phyloP scores from a whole-genome alignment of 2,329 filamentous ascomycete genomes.

The Beauveria bassiana region DNA sequence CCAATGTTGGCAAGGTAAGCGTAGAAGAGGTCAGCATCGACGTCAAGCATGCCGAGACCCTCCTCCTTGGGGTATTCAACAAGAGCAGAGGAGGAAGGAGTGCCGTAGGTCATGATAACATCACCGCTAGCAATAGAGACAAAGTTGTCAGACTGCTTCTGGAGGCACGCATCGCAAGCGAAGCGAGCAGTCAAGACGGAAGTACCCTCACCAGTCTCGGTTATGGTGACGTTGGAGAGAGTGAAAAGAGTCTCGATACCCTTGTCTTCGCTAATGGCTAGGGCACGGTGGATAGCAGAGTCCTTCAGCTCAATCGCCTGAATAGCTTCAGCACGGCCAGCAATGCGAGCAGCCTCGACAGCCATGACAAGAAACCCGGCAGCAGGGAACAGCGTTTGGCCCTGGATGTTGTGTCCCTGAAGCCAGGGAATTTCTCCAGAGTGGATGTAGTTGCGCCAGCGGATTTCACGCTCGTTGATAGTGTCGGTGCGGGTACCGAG shows the following conservation, averaged over 20 bases:
- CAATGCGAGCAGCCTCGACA: conserved; percentile 29
- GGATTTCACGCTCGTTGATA: conserved; percentile 22
- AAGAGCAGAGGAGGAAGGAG: conserved; percentile 11
- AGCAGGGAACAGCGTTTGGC: conserved; percentile 36
- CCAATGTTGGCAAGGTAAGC: conserved; percentile 15
- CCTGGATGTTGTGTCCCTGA: conserved; percentile 48
- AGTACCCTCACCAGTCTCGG: conserved; percentile 1
- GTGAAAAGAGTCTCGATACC: conserved; percentile 14
- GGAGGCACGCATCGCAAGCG: conserved; percentile 4
- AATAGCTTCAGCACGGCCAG: conserved; percentile 7
- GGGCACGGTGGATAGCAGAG: conserved; percentile 13
- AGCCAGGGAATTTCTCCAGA: conserved; percentile 46
- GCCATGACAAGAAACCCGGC: conserved; percentile 37
- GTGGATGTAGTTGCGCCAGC: conserved; percentile 40
- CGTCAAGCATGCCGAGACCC: conserved; percentile 8
- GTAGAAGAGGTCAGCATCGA: conserved; percentile 17
- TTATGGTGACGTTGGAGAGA: conserved; percentile 10
- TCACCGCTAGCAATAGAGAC: conserved; percentile 12
- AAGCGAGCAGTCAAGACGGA: conserved; percentile 7
- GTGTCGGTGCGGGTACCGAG: conserved; percentile 27
- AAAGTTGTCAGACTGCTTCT: conserved; percentile 10
- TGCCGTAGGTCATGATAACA: conserved; percentile 11
- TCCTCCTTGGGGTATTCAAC: conserved; percentile 10
- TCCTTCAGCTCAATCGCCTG: conserved; percentile 12
- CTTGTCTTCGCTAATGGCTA: conserved; percentile 12